phyloP scores from a whole-genome alignment of 148 eudicot species.

The Polygonum maritimum region DNA sequence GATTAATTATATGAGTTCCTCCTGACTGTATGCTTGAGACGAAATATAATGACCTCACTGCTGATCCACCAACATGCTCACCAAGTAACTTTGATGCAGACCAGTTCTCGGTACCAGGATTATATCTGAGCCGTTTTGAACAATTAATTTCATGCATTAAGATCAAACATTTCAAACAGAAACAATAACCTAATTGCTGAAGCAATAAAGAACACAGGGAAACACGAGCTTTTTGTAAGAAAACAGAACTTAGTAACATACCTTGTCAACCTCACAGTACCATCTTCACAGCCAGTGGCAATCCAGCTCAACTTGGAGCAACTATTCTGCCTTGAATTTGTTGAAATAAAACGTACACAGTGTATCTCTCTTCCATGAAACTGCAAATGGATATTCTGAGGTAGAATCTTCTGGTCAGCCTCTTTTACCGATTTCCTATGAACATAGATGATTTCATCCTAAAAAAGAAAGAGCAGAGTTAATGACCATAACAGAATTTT shows the following conservation, averaged over 20 bases:
- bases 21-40: slow-evolving; percentile 53
- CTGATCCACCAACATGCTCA: slow-evolving; percentile 98
- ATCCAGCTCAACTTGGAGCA: slow-evolving; percentile 44
- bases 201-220: background rate
- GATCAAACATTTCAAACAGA: slow-evolving; percentile 3
- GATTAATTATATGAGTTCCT: slow-evolving; percentile 24
- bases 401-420: slow-evolving; percentile 42
- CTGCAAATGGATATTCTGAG: slow-evolving; percentile 71
- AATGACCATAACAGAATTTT: background rate
- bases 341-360: slow-evolving; percentile 59
- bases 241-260: slow-evolving; percentile 17
- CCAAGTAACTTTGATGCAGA: slow-evolving; percentile 77
- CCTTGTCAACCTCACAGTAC: slow-evolving; percentile 93
- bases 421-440: slow-evolving; percentile 43
- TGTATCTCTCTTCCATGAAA: slow-evolving; percentile 99
- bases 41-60: slow-evolving; percentile 81
- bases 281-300: slow-evolving; percentile 97
- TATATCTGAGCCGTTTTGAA: slow-evolving; percentile 41
- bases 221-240: background rate
- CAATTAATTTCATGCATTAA: background rate
- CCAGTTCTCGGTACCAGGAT: slow-evolving; percentile 49
- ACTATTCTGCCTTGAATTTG: slow-evolving; percentile 16
- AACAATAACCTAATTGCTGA: background rate
- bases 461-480: slow-evolving; percentile 16
- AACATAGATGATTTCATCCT: slow-evolving; percentile 75